A percentile compares a stretch with the other conserved stretches of the same genome.
Conservation (phyloP, 331 rosid genomes). For the Pyracantha coccinea region DNA sequence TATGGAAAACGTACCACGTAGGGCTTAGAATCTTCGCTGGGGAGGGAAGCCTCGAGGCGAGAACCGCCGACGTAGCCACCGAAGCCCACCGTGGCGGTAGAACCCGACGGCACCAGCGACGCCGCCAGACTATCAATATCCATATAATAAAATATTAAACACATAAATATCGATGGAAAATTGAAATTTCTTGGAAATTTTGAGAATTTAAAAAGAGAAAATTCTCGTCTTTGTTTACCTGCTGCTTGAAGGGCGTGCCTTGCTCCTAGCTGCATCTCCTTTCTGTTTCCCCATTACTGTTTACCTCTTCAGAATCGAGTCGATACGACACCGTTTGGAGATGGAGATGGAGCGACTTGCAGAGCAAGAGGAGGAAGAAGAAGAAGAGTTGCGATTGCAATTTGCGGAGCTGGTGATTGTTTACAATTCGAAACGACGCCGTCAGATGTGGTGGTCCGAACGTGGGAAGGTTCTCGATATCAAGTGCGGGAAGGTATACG, state of each 20-base stretch:
- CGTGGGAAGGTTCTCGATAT: background rate
- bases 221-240: conserved; percentile 27
- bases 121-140: conserved; percentile 60
- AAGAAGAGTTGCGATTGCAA: background rate
- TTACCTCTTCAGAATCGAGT: background rate
- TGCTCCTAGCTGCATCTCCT: conserved; percentile 77
- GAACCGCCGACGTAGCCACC: conserved; percentile 93
- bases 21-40: conserved; percentile 52
- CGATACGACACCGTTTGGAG: background rate
- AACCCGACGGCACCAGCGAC: conserved; percentile 67
- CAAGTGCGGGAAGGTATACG: background rate
- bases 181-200: background rate
- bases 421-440: background rate
- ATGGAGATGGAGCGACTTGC: background rate
- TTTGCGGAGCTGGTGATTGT: background rate
- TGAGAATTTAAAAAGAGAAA: background rate
- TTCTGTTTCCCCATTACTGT: conserved; percentile 65
- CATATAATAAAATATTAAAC: background rate
- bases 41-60: conserved; percentile 55
- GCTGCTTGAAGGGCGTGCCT: conserved; percentile 90
- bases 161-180: background rate
- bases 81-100: conserved; percentile 63
- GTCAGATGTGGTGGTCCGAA: background rate
- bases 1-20: conserved; percentile 29
- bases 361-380: background rate